Evolutionary conservation across 768 basidiomycete species (phyloP), one percentile per base, ranked within the genome.

Genomic region (Agrocybe praecox): DNA sequence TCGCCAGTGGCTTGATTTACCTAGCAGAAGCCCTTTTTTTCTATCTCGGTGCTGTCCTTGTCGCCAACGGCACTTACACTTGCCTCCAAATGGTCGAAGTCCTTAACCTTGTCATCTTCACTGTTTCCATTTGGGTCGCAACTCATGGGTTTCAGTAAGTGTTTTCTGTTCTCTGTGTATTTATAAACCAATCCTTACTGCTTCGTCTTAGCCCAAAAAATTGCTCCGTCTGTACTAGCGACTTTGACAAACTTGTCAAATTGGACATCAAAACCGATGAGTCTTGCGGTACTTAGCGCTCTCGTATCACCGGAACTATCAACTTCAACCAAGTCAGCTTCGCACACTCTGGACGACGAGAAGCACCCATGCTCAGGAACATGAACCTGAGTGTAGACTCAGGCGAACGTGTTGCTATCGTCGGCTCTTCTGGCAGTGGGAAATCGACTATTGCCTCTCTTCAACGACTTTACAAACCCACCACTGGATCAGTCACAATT

Each of bases 351-450:
- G 80, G 87, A 11, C 87, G 90, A 8, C 81, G 90, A 6, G 85
- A 90, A 34, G 86, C 82, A 3, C 81, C 82, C 0, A 82, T 98
- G 18, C 81, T 99, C 56, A 78, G 80, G 51, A 76, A 83, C 57
- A 61, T 96, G 54, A 83, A 83, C 33, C 81, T 98, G 66, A 71
- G 77, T 24, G 78, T 98, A 63, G 64, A 69, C 1, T 79, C 88
- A 1, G 92, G 92, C 51, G 92, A 97, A 71, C 90, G 88, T 47
- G 90, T 98, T 19, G 96, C 94, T 6, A 82, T 98, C 58, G 94
- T 98, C n/a, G 96, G 96, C 15, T 72, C 90, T 0, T 97, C 95
- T 0, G 96, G 96, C 6, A 92, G 86, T 11, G 96, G 96, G 47
- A 98, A 98, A 75, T 96, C 94, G 17, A 98, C 96, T 1, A 80